Percentiles rank a stretch among this genome's conserved stretches.
Evolutionary conservation across 805 yeast species (phyloP).

Genomic region (Brettanomyces nanus): DNA sequence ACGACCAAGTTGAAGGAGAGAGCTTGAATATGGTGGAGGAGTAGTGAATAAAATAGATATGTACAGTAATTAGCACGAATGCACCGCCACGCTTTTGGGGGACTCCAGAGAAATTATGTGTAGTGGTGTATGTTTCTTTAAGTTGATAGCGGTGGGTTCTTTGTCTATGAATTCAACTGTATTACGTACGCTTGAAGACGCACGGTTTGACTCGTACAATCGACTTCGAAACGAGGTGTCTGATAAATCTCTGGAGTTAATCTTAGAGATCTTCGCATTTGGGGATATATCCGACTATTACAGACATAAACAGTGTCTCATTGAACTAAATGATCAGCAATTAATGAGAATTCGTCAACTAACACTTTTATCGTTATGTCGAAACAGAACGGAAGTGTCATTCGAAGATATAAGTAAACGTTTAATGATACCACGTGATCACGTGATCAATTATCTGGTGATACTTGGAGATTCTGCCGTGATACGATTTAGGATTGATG

Average conservation of each 20-base stretch:
- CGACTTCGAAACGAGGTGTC: conserved; percentile 6
- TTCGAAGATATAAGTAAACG: conserved; percentile 5
- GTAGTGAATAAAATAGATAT: no score
- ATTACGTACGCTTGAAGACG: conserved; percentile 6
- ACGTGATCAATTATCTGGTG: conserved; percentile 2
- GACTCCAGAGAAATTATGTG: no score
- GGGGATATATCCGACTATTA: conserved; percentile 17
- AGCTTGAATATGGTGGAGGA: conserved; percentile 7
- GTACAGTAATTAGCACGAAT: no score
- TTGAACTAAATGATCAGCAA: conserved; percentile 4
- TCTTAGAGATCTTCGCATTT: conserved; percentile 22
- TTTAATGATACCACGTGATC: not conserved
- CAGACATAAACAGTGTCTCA: not conserved
- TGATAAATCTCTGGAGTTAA: conserved; percentile 1
- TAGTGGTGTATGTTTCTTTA: no score
- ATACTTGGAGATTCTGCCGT: conserved; percentile 6
- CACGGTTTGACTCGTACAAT: conserved; percentile 15
- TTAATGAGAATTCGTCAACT: conserved; percentile 7
- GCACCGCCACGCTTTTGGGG: no score
- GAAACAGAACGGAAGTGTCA: conserved; percentile 4
- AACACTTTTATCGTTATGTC: conserved; percentile 3
- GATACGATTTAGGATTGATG: conserved; percentile 14
- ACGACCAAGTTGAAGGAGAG: conserved; percentile 12
- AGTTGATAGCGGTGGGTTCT: no score
- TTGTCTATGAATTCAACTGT: no score